phyloP scores from a whole-genome alignment of 2,329 filamentous ascomycete genomes.

The Xylariales sp. region DNA sequence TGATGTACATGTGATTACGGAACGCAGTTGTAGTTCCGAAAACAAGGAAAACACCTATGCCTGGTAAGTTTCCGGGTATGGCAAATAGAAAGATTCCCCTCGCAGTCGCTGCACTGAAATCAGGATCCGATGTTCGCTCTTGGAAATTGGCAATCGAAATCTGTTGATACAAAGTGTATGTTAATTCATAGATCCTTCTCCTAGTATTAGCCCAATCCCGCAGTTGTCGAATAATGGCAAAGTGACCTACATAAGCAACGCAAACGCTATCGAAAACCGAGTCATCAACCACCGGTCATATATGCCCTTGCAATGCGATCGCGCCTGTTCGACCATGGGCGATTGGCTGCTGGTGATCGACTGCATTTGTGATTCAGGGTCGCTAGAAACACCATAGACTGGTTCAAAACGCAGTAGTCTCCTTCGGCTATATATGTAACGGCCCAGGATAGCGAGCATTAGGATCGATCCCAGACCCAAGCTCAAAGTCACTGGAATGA shows the following conservation, averaged over 20 bases:
- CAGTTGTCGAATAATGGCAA: neutral
- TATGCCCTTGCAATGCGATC: constrained; percentile 7
- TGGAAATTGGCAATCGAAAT: constrained; percentile 6
- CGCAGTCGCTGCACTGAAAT: constrained; percentile 15
- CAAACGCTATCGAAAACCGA: constrained; percentile 13
- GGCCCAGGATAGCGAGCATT: constrained; percentile 13
- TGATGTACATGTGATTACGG: constrained; percentile 14
- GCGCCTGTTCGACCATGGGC: too few relatives aligned
- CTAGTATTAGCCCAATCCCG: neutral
- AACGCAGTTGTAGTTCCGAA: constrained; percentile 20
- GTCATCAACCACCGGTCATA: constrained; percentile 16
- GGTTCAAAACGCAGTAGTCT: constrained; percentile 11
- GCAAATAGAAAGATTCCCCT: constrained; percentile 13
- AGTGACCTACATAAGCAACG: constrained; percentile 11
- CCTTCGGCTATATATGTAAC: constrained; percentile 12
- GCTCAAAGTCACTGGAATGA: constrained; percentile 5
- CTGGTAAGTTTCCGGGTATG: constrained; percentile 19
- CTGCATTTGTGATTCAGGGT: neutral
- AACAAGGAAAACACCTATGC: constrained; percentile 17
- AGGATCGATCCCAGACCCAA: constrained; percentile 12
- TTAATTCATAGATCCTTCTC: constrained; percentile 10
- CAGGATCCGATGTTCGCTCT: constrained; percentile 6
- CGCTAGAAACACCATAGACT: neutral
- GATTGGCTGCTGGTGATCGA: too few relatives aligned
- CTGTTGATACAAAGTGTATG: constrained; percentile 11